Conservation (phyloP, 2,329 filamentous ascomycete genomes). For the Aureobasidium sp. region DNA sequence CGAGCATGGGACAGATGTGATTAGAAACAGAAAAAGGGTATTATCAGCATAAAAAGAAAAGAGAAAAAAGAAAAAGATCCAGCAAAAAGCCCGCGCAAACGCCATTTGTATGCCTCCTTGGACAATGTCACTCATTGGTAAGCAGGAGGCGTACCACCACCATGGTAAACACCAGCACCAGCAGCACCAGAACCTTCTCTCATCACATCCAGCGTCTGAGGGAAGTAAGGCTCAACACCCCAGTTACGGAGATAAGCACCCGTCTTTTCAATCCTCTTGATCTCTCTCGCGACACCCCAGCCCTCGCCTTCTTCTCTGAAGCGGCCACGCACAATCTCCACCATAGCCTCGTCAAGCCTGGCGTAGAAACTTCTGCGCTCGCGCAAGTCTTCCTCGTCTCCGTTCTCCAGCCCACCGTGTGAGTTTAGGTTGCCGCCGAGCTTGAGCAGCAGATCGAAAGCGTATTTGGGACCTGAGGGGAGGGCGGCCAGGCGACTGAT, state of each 20-base stretch:
- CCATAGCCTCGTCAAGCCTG: slow-evolving; percentile 42
- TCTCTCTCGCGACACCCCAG: slow-evolving; percentile 44
- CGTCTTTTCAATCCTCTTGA: slow-evolving; percentile 50
- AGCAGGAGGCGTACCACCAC: slow-evolving; percentile 17
- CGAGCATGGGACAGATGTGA: neutral
- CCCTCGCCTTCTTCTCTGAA: slow-evolving; percentile 43
- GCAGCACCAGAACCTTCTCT: slow-evolving; percentile 22
- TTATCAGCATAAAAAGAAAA: neutral
- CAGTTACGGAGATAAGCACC: slow-evolving; percentile 44
- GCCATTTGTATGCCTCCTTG: neutral
- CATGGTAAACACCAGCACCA: slow-evolving; percentile 5
- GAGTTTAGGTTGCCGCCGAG: slow-evolving; percentile 48
- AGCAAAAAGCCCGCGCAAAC: neutral
- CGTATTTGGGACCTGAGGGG: slow-evolving; percentile 40
- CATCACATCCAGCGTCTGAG: slow-evolving; percentile 44
- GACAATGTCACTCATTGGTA: slow-evolving; percentile 13
- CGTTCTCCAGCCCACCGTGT: slow-evolving; percentile 44
- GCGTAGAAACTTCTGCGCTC: slow-evolving; percentile 44
- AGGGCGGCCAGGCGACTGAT: slow-evolving; percentile 43
- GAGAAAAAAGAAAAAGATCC: neutral
- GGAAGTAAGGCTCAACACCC: slow-evolving; percentile 47
- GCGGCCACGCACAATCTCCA: slow-evolving; percentile 43
- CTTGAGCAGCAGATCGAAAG: slow-evolving; percentile 48
- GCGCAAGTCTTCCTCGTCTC: slow-evolving; percentile 39
- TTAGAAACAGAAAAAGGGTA: slow-evolving; percentile 9